Evolutionary conservation across 495 filamentous ascomycete genomes (phyloP).

Genomic region (Jackrogersella multiformis): DNA sequence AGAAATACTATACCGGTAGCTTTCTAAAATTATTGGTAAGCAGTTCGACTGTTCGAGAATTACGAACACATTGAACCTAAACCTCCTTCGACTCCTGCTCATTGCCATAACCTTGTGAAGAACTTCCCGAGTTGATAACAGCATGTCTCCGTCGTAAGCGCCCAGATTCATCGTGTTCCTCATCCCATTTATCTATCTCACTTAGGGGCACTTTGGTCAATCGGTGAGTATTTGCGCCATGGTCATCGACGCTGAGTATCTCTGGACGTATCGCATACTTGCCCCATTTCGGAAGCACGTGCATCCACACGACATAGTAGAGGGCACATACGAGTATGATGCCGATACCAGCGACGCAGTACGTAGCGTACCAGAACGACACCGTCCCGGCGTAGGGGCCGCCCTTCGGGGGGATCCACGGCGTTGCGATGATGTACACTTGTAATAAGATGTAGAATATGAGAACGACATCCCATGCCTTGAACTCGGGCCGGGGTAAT

Average conservation of each 20-base stretch:
- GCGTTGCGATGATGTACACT: slow-evolving; percentile 67
- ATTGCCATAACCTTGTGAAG: slow-evolving; percentile 12
- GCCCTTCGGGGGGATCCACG: slow-evolving; percentile 70
- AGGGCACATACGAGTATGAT: slow-evolving; percentile 60
- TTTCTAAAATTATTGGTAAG: too few relatives aligned
- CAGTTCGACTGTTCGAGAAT: too few relatives aligned
- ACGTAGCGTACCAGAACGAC: slow-evolving; percentile 74
- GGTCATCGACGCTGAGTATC: slow-evolving; percentile 56
- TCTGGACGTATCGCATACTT: slow-evolving; percentile 65
- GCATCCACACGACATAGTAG: slow-evolving; percentile 68
- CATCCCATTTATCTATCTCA: slow-evolving; percentile 63
- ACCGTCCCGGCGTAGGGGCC: slow-evolving; percentile 67
- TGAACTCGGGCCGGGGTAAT: slow-evolving; percentile 57
- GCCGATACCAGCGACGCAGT: slow-evolving; percentile 64
- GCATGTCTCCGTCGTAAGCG: slow-evolving; percentile 32
- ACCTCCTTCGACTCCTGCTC: slow-evolving; percentile 1
- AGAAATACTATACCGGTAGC: too few relatives aligned
- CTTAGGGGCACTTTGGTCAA: slow-evolving; percentile 63
- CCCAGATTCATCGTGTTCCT: slow-evolving; percentile 64
- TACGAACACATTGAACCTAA: neutral
- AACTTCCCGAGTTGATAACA: neutral
- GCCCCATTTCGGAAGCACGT: slow-evolving; percentile 58
- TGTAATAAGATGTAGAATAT: slow-evolving; percentile 65
- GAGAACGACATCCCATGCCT: slow-evolving; percentile 63
- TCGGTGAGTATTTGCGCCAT: slow-evolving; percentile 59